Base-by-base conservation (phyloP, 1,284 basidiomycete species). In the Trametes versicolor region DNA sequence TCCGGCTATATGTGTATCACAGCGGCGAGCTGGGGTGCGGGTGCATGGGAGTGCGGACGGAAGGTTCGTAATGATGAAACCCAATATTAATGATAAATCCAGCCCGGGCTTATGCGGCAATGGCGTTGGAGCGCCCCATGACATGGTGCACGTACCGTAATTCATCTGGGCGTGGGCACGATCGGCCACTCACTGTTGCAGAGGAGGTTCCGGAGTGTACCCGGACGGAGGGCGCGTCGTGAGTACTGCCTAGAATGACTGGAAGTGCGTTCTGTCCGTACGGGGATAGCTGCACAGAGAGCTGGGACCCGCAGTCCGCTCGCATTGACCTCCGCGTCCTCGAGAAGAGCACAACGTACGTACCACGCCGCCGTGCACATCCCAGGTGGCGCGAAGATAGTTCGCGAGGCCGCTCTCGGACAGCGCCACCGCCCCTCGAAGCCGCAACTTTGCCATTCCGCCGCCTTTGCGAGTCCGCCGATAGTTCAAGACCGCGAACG, bases 41-140 rank as follows among this genome's bases (percentile, higher is more conserved):
- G 53, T 29, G n/a, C 53, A 55, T 55, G 53, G 53, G 53, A 55
- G 53, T 55, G 37, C 53, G 37, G 23, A 55, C 17, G 25, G 37
- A 55, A 43, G 37, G 9, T 2, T 4, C 29, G 19, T 21, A 21
- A 49, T 13, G 21, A 21, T 25, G 25, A 23, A n/a, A 1, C 9
- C 17, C 19, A 17, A 19, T 4, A 36, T 13, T 36, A 9, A 9
- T 9, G 17, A 17, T 9, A 15, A 41, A 36, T 36, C n/a, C n/a
- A n/a, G n/a, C n/a, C n/a, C n/a, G n/a, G 29, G 29, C 29, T 32
- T 32, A 3, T 32, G 29, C 29, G 29, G 29, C 29, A 4, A 32
- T 32, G 29, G 29, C 29, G 29, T 32, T 32, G 29, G 29, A 32
- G 29, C 29, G 8, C 29, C 29, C 29, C 29, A 32, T 32, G 29